phyloP scores from a whole-genome alignment of 2,329 filamentous ascomycete genomes.

The Ceratocystis harringtonii region DNA sequence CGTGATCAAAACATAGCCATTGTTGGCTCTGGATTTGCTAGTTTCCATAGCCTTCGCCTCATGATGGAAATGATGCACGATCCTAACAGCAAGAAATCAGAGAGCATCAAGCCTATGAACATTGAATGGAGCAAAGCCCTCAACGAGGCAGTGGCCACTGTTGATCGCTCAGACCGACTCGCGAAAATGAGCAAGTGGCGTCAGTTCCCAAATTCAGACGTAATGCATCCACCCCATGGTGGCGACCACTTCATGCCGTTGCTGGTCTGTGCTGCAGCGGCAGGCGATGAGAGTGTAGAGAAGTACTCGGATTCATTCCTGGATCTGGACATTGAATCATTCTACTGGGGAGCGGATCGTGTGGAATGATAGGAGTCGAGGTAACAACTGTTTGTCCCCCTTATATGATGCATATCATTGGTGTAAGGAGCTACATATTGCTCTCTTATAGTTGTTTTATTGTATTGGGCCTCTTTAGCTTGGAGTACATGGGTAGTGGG shows the following conservation, averaged over 20 bases:
- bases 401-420: background rate
- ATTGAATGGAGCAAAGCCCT: constrained; percentile 34
- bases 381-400: background rate
- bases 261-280: constrained; percentile 40
- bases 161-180: constrained; percentile 25
- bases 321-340: constrained; percentile 38
- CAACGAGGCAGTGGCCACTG: constrained; percentile 27
- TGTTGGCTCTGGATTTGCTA: constrained; percentile 45
- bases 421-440: too few relatives aligned
- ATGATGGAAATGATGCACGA: constrained; percentile 28
- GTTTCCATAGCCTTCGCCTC: constrained; percentile 38
- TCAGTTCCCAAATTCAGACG: constrained; percentile 31
- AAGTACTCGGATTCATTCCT: constrained; percentile 35
- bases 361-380: constrained; percentile 14
- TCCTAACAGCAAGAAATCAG: constrained; percentile 18
- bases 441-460: background rate
- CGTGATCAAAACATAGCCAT: constrained; percentile 41
- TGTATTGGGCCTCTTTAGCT: background rate
- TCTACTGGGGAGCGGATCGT: constrained; percentile 34
- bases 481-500: background rate
- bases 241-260: constrained; percentile 47
- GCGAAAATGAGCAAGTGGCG: constrained; percentile 33
- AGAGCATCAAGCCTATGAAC: constrained; percentile 22
- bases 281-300: constrained; percentile 30
- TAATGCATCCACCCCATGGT: constrained; percentile 38